A percentile compares a stretch with the other conserved stretches of the same genome.
These are phyloP conservation scores for Apiospora sp. DNA, from an alignment of 2,329 filamentous ascomycete genomes.

Conservation along the genomic window DNA sequence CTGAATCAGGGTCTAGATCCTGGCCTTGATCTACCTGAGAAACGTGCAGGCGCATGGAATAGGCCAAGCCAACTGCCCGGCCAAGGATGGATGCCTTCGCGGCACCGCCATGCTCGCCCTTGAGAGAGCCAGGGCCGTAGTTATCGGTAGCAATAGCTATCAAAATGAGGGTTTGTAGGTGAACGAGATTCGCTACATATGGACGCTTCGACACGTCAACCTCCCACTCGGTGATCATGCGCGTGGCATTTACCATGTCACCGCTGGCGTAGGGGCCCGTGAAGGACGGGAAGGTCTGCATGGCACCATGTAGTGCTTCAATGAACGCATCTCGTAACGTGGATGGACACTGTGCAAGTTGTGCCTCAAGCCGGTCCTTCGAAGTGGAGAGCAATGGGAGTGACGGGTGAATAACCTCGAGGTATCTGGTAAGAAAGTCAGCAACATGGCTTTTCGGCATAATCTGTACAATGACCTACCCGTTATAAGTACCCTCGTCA, in stretches of 20 bases:
- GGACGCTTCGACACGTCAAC: conserved; percentile 48
- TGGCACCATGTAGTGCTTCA: conserved; percentile 66
- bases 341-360: conserved; percentile 63
- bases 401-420: conserved; percentile 69
- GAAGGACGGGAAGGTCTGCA: conserved; percentile 58
- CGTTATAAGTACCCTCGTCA: conserved; percentile 55
- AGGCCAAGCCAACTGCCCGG: conserved; percentile 70
- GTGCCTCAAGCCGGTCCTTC: conserved; percentile 61
- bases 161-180: conserved; percentile 72
- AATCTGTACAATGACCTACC: conserved; percentile 45
- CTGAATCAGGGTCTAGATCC: conserved; percentile 63
- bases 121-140: conserved; percentile 52
- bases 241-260: conserved; percentile 54
- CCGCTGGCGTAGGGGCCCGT: conserved; percentile 48
- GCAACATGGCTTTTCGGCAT: background rate
- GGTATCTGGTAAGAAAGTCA: conserved; percentile 56
- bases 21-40: conserved; percentile 47
- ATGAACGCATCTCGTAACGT: conserved; percentile 70
- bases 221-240: conserved; percentile 62
- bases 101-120: conserved; percentile 52
- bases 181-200: conserved; percentile 58
- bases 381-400: conserved; percentile 71
- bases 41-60: conserved; percentile 68
- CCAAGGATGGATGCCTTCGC: conserved; percentile 66
- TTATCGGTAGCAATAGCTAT: conserved; percentile 72